Evolutionary conservation across 2,329 filamentous ascomycete species (phyloP).

Genomic region (Alternaria sp.): DNA sequence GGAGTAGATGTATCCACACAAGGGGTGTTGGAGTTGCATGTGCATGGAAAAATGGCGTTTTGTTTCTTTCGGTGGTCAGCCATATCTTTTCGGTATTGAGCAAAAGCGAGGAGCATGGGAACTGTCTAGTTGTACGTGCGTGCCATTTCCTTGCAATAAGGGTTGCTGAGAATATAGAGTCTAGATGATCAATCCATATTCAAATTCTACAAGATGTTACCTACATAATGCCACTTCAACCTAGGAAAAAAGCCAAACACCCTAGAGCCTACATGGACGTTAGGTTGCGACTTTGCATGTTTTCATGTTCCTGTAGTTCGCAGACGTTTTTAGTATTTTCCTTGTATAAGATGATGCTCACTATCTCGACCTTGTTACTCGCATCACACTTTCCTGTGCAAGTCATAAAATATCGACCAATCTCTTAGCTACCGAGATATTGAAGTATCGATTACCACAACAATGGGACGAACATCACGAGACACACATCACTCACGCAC

Average conservation of each 20-base stretch:
- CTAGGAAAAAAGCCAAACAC: too few species aligned
- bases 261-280: too few species aligned
- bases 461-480: not conserved
- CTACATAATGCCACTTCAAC: not conserved
- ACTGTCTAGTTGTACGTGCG: not conserved
- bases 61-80: not conserved
- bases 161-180: not conserved
- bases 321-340: too few species aligned
- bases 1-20: conserved; percentile 16
- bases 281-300: too few species aligned
- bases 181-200: not conserved
- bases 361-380: not conserved
- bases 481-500: not conserved
- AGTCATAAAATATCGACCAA: not conserved
- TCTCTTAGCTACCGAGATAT: not conserved
- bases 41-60: not conserved
- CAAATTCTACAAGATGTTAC: not conserved
- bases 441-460: not conserved
- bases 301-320: too few species aligned
- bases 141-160: not conserved
- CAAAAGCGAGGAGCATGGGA: not conserved
- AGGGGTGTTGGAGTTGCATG: not conserved
- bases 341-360: not conserved
- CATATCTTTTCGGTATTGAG: not conserved
- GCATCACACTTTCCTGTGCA: not conserved